A percentile compares a stretch with the other conserved stretches of the same genome.
These are phyloP conservation scores for Alternaria sp. DNA, from an alignment of 2,329 filamentous ascomycete genomes.

Conservation along the genomic window DNA sequence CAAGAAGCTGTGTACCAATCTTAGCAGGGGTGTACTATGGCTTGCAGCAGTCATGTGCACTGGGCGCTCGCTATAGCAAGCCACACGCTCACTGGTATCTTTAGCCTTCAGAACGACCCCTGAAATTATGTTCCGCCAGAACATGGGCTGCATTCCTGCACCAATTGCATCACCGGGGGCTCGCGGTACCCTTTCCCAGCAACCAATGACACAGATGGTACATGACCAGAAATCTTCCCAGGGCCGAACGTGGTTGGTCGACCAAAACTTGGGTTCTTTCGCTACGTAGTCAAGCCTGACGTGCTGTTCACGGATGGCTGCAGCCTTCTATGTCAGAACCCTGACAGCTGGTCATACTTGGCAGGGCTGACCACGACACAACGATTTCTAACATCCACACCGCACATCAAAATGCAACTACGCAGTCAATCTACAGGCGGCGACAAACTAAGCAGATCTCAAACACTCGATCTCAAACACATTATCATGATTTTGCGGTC, in stretches of 20 bases:
- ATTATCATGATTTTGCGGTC: not conserved
- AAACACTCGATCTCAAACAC: constrained; percentile 6
- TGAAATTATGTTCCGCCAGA: constrained; percentile 28
- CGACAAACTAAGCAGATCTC: constrained; percentile 1
- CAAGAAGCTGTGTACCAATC: constrained; percentile 23
- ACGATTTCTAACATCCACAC: constrained; percentile 1
- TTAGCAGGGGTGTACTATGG: constrained; percentile 28
- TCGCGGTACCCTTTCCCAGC: constrained; percentile 19
- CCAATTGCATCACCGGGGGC: constrained; percentile 30
- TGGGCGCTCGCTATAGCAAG: constrained; percentile 23
- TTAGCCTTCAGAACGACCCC: constrained; percentile 29
- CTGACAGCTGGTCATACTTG: constrained; percentile 22
- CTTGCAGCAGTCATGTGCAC: constrained; percentile 36
- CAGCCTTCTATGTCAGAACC: constrained; percentile 30
- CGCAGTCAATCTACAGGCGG: constrained; percentile 3
- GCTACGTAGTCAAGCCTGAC: constrained; percentile 21
- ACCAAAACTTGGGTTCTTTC: constrained; percentile 14
- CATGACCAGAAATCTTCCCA: constrained; percentile 21
- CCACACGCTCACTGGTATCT: constrained; percentile 28
- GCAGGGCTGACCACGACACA: constrained; percentile 19
- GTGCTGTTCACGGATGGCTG: constrained; percentile 30
- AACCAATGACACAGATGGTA: constrained; percentile 19
- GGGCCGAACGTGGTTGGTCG: constrained; percentile 17
- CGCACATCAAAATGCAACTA: constrained; percentile 4
- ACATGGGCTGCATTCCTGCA: constrained; percentile 34